Evolutionary conservation across 75 land plant genomes (phyloP), one percentile per base, ranked within the genome.

Genomic region (Pinus taeda): DNA sequence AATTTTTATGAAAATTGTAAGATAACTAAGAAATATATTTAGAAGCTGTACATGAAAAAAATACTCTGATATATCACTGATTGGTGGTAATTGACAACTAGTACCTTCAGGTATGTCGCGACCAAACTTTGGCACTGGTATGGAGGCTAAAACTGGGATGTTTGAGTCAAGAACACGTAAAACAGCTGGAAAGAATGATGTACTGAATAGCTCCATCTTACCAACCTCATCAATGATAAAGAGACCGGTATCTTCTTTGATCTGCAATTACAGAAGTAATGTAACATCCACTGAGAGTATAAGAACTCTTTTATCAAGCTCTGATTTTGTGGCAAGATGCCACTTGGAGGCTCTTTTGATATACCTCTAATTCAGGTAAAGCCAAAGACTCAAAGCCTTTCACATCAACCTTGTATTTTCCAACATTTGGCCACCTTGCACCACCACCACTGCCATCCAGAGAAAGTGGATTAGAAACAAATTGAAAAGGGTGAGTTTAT

Each of bases 161-260:
- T 86, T 88, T 20, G 92, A 89, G 64, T 92, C 83, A 15, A 93
- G 74, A 76, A 92, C 81, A 53, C 61, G 62, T 33, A 82, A 61
- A 58, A 93, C 96, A 29, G 96, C 87, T 39, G 92, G 96, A 22
- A 92, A 89, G 76, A 93, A 93, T 5, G 82, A 76, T n/a, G 94
- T 80, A 73, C 92, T 90, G 83, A 82, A 92, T 36, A 93, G 74
- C 85, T 93, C 94, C 94, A 93, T 93, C 77, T 93, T 93, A 57
- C 96, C 96, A 67, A 93, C 89, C 79, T 93, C 96, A 78, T 93
- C 96, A 29, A 93, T 92, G 60, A 93, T 56, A 77, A 86, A 90
- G 18, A 93, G 94, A 79, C 88, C 87, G 49, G 89, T 81, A 22
- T 83, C 92, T 60, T 87, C 86, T 59, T 80, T 82, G 14, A 90